A percentile compares a stretch with the other conserved stretches of the same genome.
Evolutionary conservation across 108 stramenopile species (phyloP).

Genomic region (Conticribra guillardii): DNA sequence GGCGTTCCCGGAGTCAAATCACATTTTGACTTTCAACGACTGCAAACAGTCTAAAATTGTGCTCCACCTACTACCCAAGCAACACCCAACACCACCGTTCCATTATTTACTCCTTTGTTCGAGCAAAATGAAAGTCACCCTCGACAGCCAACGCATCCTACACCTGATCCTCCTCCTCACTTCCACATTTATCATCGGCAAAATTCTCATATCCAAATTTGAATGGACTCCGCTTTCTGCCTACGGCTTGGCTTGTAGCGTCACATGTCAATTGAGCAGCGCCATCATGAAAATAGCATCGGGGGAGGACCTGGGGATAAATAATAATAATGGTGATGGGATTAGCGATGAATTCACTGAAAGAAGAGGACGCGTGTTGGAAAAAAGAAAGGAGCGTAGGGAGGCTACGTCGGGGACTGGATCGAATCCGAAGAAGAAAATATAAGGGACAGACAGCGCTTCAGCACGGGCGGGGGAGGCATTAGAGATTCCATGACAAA

Average conservation of each 20-base stretch:
- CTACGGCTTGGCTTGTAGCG: conserved; percentile 31
- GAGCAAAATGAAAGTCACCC: conserved; percentile 42
- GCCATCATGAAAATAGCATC: conserved; percentile 18
- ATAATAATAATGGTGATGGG: background rate
- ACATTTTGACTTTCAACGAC: too few species aligned
- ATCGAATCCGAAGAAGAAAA: too few species aligned
- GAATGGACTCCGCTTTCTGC: conserved; percentile 42
- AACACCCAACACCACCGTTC: too few species aligned
- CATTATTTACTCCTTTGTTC: too few species aligned
- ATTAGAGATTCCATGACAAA: too few species aligned
- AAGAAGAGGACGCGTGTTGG: conserved; percentile 20
- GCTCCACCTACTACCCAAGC: too few species aligned
- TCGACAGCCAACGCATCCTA: conserved; percentile 27
- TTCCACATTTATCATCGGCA: conserved; percentile 18
- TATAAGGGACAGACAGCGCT: too few species aligned
- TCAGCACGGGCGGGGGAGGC: too few species aligned
- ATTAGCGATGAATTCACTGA: background rate
- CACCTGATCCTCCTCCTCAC: conserved; percentile 29
- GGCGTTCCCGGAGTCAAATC: too few species aligned
- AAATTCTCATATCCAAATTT: conserved; percentile 24
- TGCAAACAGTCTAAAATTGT: too few species aligned
- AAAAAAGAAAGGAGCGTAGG: too few species aligned
- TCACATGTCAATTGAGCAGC: conserved; percentile 33
- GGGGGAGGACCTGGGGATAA: background rate
- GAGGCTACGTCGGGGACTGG: too few species aligned